Evolutionary conservation across 139 green algal genomes (phyloP).

Genomic region (Haematococcus sp.): DNA sequence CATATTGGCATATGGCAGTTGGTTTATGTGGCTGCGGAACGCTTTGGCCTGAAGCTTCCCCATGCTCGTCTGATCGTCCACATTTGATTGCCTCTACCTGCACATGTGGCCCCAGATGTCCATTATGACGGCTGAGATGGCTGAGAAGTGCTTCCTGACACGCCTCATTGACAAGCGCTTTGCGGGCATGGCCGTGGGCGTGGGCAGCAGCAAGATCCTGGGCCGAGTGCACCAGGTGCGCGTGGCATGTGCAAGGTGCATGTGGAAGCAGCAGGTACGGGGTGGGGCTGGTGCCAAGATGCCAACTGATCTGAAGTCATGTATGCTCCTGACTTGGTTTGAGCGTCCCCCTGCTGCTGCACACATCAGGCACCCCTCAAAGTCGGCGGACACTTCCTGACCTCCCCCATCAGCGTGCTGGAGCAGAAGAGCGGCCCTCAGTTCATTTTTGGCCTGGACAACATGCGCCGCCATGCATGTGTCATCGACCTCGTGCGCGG

Average conservation of each 20-base stretch:
- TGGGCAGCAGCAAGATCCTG: slow-evolving; percentile 86
- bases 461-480: slow-evolving; percentile 76
- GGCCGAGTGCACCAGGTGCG: slow-evolving; percentile 79
- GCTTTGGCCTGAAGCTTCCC: no score
- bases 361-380: slow-evolving; percentile 66
- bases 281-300: neutral
- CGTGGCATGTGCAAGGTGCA: neutral
- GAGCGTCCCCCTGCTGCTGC: no score
- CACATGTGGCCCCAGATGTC: slow-evolving; percentile 14
- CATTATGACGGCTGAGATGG: slow-evolving; percentile 54
- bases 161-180: slow-evolving; percentile 91
- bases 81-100: no score
- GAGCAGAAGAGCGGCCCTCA: slow-evolving; percentile 79
- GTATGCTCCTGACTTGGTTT: neutral
- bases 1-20: no score
- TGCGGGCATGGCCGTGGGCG: slow-evolving; percentile 81
- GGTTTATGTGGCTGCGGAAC: no score
- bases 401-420: slow-evolving; percentile 87
- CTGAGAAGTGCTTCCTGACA: slow-evolving; percentile 74
- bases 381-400: slow-evolving; percentile 68
- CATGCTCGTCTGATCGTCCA: no score
- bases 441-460: slow-evolving; percentile 98
- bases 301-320: neutral
- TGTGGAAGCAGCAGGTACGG: neutral
- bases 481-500: slow-evolving; percentile 19